These are phyloP conservation scores for Limtongia smithiae DNA, from an alignment of 805 yeast species.

Conservation along the genomic window DNA sequence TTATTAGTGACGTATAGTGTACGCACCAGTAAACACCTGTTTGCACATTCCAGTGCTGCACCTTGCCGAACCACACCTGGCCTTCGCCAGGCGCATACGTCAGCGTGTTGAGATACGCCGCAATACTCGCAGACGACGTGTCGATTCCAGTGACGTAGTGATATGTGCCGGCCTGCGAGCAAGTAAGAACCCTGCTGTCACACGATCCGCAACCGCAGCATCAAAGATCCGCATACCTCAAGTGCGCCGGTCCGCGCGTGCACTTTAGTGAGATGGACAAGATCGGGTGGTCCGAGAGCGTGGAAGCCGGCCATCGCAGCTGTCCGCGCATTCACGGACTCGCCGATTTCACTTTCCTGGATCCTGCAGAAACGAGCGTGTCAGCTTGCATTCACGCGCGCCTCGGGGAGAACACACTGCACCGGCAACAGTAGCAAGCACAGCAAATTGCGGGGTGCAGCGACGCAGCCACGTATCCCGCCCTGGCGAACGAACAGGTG, in stretches of 20 bases:
- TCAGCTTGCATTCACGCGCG: no score
- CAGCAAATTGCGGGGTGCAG: no score
- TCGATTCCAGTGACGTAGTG: slow-evolving; percentile 55
- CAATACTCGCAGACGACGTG: slow-evolving; percentile 51
- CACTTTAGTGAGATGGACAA: slow-evolving; percentile 49
- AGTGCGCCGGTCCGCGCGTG: slow-evolving; percentile 44
- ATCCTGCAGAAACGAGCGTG: no score
- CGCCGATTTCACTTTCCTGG: slow-evolving; percentile 49
- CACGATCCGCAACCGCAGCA: slow-evolving; percentile 50
- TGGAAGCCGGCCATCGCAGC: slow-evolving; percentile 42
- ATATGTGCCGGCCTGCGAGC: slow-evolving; percentile 44
- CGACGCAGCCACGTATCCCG: no score
- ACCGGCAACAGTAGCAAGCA: no score
- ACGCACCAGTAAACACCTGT: slow-evolving; percentile 42
- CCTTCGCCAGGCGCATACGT: slow-evolving; percentile 46
- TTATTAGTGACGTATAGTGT: neutral
- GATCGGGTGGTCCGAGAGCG: slow-evolving; percentile 74
- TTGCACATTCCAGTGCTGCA: slow-evolving; percentile 42
- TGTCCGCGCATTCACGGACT: slow-evolving; percentile 52
- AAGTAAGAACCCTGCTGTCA: slow-evolving; percentile 28
- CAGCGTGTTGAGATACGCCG: slow-evolving; percentile 53
- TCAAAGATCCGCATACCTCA: slow-evolving; percentile 47
- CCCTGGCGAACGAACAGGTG: no score
- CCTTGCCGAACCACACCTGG: slow-evolving; percentile 72
- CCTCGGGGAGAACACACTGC: no score